phyloP scores from a whole-genome alignment of 192 early-diverging fungal genomes.

The Rhizophagus clarus region DNA sequence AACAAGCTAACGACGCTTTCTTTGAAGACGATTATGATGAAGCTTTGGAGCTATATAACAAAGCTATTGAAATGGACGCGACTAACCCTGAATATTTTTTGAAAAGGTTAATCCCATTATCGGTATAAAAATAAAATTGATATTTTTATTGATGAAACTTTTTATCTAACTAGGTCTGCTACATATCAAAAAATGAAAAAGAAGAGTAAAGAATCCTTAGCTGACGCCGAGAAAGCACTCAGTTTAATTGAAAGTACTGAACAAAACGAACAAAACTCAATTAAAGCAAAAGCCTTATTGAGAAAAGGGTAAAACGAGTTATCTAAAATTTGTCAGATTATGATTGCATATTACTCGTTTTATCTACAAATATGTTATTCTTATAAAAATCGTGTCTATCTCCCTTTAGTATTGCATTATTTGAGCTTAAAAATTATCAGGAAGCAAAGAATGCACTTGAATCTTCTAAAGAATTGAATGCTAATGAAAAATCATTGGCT shows the following conservation, averaged over 20 bases:
- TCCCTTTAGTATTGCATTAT: constrained; percentile 50
- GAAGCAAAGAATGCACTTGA: constrained; percentile 60
- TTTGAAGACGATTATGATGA: constrained; percentile 78
- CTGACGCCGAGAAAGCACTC: constrained; percentile 68
- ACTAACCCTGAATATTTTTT: constrained; percentile 67
- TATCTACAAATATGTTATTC: background rate
- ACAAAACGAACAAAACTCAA: constrained; percentile 37
- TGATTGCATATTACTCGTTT: too few species aligned
- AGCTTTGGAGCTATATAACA: constrained; percentile 68
- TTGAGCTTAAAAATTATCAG: constrained; percentile 58
- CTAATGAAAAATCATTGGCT: constrained; percentile 47
- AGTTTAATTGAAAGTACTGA: constrained; percentile 53
- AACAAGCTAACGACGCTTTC: constrained; percentile 73
- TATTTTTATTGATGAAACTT: background rate
- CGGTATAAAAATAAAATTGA: background rate
- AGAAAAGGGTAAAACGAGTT: constrained; percentile 52
- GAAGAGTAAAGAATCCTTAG: constrained; percentile 51
- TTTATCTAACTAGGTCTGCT: constrained; percentile 48
- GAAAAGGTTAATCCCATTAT: constrained; percentile 51
- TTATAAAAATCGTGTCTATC: background rate
- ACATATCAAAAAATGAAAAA: constrained; percentile 69
- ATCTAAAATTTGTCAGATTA: background rate
- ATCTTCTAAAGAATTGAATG: constrained; percentile 46
- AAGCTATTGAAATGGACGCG: constrained; percentile 66
- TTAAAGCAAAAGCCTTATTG: constrained; percentile 68